These are phyloP conservation scores for Citrus glauca DNA, from an alignment of 345 rosid genomes.

Conservation along the genomic window DNA sequence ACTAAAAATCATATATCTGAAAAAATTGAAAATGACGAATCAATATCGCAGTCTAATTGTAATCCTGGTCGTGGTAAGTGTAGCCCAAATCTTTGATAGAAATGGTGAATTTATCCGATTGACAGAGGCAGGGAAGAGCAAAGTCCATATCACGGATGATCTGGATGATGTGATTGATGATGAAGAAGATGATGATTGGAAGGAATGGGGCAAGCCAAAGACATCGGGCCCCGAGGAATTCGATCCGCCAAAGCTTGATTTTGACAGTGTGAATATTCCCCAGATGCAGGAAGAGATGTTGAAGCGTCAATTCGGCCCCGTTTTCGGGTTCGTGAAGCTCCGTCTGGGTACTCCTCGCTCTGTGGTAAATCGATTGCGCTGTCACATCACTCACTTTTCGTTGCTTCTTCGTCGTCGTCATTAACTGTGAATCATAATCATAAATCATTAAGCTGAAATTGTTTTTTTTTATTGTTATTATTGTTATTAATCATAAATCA, in stretches of 20 bases:
- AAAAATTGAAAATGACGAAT: not conserved
- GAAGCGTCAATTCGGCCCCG: slow-evolving; percentile 58
- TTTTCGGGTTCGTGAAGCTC: slow-evolving; percentile 88
- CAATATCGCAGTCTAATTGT: not conserved
- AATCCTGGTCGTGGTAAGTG: slow-evolving; percentile 17
- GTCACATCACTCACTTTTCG: not conserved
- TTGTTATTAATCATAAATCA: too few species aligned
- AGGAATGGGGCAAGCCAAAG: slow-evolving; percentile 73
- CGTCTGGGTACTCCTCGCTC: slow-evolving; percentile 60
- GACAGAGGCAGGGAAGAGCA: slow-evolving; percentile 50
- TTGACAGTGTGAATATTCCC: slow-evolving; percentile 46
- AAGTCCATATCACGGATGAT: slow-evolving; percentile 77
- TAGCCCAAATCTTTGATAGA: slow-evolving; percentile 15
- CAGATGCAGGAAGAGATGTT: slow-evolving; percentile 66
- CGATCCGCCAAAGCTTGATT: slow-evolving; percentile 69
- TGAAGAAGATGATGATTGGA: slow-evolving; percentile 94
- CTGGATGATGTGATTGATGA: slow-evolving; percentile 81
- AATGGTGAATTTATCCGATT: slow-evolving; percentile 19
- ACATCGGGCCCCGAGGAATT: slow-evolving; percentile 22
- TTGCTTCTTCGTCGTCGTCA: not conserved
- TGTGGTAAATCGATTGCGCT: slow-evolving; percentile 33
- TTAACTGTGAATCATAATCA: too few species aligned
- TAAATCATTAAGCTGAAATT: too few species aligned
- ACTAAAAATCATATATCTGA: not conserved
- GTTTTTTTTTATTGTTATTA: too few species aligned